Conservation (phyloP, 192 early-diverging fungal genomes). For the Backusella westeae region DNA sequence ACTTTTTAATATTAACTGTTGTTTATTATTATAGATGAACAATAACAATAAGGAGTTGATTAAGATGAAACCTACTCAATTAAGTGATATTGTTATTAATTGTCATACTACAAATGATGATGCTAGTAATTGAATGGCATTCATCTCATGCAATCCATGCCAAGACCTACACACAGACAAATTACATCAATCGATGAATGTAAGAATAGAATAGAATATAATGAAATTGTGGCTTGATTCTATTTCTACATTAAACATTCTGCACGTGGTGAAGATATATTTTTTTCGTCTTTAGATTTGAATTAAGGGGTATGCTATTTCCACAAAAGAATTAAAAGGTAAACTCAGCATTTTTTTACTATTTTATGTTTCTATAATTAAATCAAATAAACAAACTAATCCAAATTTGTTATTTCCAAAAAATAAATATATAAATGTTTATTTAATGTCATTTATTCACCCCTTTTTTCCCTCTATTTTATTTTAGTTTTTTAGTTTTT, state of each 20-base stretch:
- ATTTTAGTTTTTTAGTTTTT: too few relatives aligned
- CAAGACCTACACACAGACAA: too few relatives aligned
- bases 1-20: too few relatives aligned
- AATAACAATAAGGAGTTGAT: background rate
- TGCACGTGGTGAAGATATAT: background rate
- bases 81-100: background rate
- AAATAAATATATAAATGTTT: conserved; percentile 2
- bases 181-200: background rate
- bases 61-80: background rate
- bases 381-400: background rate
- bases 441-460: conserved; percentile 1
- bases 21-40: background rate
- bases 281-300: background rate
- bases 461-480: background rate
- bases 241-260: background rate
- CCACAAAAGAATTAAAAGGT: background rate
- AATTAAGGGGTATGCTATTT: background rate
- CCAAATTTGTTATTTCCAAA: background rate
- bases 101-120: background rate
- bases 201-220: background rate
- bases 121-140: too few relatives aligned
- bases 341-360: background rate
- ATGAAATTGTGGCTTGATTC: background rate
- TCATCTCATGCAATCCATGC: too few relatives aligned
- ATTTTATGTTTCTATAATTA: background rate